A percentile compares a stretch with the other conserved stretches of the same genome.
These are phyloP conservation scores for Phytophthora fragariae DNA, from an alignment of 352 stramenopile genomes.

Conservation along the genomic window DNA sequence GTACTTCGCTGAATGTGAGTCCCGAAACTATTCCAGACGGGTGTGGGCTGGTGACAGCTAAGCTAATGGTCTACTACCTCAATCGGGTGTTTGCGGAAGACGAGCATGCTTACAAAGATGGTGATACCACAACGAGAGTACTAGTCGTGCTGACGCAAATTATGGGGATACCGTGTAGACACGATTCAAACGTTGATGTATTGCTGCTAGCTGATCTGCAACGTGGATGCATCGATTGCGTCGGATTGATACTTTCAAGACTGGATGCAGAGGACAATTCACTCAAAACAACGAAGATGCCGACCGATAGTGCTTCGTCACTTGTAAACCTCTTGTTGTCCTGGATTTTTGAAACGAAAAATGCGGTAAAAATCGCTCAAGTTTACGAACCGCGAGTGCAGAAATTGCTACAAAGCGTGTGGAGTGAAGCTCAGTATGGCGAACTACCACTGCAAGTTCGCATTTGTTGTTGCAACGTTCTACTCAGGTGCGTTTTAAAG, in stretches of 20 bases:
- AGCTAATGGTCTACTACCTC: constrained; percentile 82
- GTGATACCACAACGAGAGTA: constrained; percentile 29
- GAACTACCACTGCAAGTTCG: constrained; percentile 52
- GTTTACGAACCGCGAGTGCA: constrained; percentile 22
- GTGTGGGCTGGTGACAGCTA: constrained; percentile 63
- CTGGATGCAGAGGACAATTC: constrained; percentile 12
- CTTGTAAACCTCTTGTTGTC: constrained; percentile 43
- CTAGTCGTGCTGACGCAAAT: constrained; percentile 56
- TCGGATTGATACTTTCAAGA: constrained; percentile 55
- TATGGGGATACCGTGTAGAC: constrained; percentile 48
- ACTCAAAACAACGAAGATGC: background rate
- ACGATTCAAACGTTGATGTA: constrained; percentile 27
- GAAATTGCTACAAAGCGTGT: constrained; percentile 24
- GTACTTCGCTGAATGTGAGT: constrained; percentile 22
- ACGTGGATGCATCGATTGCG: constrained; percentile 74
- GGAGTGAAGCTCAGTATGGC: constrained; percentile 12
- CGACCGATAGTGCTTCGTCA: constrained; percentile 11
- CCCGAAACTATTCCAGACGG: constrained; percentile 32
- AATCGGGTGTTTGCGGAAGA: constrained; percentile 71
- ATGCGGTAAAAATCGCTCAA: constrained; percentile 4
- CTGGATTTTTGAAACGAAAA: constrained; percentile 45
- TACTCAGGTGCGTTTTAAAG: constrained; percentile 58
- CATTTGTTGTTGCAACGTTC: constrained; percentile 71
- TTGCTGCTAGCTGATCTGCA: constrained; percentile 68
- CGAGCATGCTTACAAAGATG: constrained; percentile 28